Base-by-base conservation (phyloP, 768 basidiomycete genomes). In the Chiua virens region DNA sequence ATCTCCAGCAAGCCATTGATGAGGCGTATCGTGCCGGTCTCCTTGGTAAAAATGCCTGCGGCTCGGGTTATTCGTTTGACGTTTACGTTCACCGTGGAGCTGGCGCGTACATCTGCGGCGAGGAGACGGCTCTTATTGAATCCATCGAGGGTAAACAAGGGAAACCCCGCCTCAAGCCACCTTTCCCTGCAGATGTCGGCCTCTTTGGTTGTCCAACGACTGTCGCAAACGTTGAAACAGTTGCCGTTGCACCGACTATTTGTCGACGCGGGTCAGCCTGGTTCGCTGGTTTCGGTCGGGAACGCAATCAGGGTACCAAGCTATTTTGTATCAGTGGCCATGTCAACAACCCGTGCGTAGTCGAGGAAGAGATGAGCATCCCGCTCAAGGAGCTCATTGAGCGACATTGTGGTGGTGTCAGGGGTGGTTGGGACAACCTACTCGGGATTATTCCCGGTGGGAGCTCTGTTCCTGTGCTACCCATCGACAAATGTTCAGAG, bases 361-460 rank as follows among this genome's bases (percentile, higher is more conserved):
- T 99, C 22, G 96, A 99, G 75, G 96, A 99, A 71, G 96, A 98
- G 78, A 99, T 98, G 96, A 91, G 89, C 56, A 98, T 98, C 43
- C 93, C 95, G 9, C 71, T 98, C 56, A 86, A 87, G 71, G 96
- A 99, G 42, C 77, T 98, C 47, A 71, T 99, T 46, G 96, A 98
- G 72, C 96, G 93, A 75, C 96, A 99, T 71, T 96, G 94, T 64
- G 96, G 96, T 20, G 96, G 96, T 63, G 84, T 99, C 37, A 73
- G 76, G 32, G 96, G 96, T 49, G 96, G 96, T 9, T 99, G 96
- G 96, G 86, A 95, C 63, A 98, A 99, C 73, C 69, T 98, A 18
- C 82, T 97, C 28, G 96, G 96, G n/a, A 95, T 97, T 61, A 83
- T 98, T 55, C 95, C 96, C 5, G 96, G 96, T 50, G 96, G 96